Evolutionary conservation across 257 asterid species (phyloP).

Genomic region (Nicotiana tabacum): DNA sequence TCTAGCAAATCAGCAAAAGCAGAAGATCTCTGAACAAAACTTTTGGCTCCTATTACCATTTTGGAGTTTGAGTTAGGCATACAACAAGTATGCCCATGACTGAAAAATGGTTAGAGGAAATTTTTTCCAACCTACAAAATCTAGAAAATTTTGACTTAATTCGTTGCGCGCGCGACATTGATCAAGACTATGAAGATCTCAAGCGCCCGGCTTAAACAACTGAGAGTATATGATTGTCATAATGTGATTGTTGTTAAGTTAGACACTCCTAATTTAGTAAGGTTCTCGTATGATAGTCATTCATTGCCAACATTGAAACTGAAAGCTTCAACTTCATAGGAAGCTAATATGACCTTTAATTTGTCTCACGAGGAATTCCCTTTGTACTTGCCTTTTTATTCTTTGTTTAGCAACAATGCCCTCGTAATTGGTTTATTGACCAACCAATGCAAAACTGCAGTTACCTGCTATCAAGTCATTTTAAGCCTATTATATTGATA

Average conservation of each 20-base stretch:
- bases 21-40: neutral
- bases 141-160: neutral
- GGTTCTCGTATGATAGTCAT: neutral
- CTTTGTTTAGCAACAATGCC: too few species aligned
- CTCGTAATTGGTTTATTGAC: too few species aligned
- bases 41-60: neutral
- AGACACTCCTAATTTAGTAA: neutral
- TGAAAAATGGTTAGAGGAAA: neutral
- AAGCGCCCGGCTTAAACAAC: neutral
- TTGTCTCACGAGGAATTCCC: too few species aligned
- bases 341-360: too few species aligned
- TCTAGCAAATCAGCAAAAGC: neutral
- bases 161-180: too few species aligned
- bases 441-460: too few species aligned
- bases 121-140: neutral
- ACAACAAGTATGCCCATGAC: too few species aligned
- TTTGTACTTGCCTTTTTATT: too few species aligned
- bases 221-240: neutral
- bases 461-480: too few species aligned
- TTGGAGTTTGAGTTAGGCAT: too few species aligned
- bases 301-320: neutral
- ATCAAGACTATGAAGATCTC: neutral
- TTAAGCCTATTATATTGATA: too few species aligned
- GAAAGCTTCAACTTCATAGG: too few species aligned
- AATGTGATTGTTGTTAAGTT: neutral